phyloP scores from a whole-genome alignment of 805 yeast genomes.

The Starmerella bacillaris region DNA sequence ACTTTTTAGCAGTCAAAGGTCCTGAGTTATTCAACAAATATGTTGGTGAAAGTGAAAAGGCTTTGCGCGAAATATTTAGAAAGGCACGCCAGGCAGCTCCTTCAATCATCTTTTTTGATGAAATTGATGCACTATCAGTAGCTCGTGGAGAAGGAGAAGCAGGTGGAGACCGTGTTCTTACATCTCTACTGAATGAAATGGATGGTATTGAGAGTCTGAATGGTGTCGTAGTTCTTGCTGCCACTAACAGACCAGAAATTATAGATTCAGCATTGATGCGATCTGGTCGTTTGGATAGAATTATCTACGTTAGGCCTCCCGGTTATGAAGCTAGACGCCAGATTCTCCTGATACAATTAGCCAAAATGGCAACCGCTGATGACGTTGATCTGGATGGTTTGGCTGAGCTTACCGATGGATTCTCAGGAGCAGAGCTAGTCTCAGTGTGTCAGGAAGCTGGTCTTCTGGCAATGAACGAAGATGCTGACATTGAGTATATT shows the following conservation, averaged over 20 bases:
- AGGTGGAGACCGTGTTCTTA: constrained; percentile 61
- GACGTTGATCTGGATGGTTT: constrained; percentile 35
- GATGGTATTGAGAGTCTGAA: constrained; percentile 93
- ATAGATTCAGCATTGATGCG: constrained; percentile 84
- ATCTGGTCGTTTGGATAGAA: constrained; percentile 91
- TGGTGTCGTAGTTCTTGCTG: constrained; percentile 88
- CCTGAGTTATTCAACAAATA: constrained; percentile 90
- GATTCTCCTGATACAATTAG: constrained; percentile 53
- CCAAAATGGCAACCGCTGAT: constrained; percentile 39
- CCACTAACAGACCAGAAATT: constrained; percentile 86
- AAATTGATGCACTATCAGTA: constrained; percentile 80
- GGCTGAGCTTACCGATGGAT: constrained; percentile 61
- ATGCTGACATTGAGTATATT: constrained; percentile 32
- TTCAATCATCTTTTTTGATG: constrained; percentile 86
- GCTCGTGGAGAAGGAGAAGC: constrained; percentile 48
- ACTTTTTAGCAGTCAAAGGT: constrained; percentile 88
- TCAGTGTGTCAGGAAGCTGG: constrained; percentile 91
- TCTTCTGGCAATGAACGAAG: constrained; percentile 75
- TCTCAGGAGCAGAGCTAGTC: constrained; percentile 93
- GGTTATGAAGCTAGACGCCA: constrained; percentile 63
- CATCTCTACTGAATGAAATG: constrained; percentile 80
- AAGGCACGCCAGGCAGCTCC: constrained; percentile 93
- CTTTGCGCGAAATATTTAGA: constrained; percentile 81
- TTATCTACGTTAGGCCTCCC: constrained; percentile 85
- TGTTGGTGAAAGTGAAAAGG: constrained; percentile 87